These are phyloP conservation scores for Penicillium sp. DNA, from an alignment of 2,329 filamentous ascomycete genomes.

Conservation along the genomic window DNA sequence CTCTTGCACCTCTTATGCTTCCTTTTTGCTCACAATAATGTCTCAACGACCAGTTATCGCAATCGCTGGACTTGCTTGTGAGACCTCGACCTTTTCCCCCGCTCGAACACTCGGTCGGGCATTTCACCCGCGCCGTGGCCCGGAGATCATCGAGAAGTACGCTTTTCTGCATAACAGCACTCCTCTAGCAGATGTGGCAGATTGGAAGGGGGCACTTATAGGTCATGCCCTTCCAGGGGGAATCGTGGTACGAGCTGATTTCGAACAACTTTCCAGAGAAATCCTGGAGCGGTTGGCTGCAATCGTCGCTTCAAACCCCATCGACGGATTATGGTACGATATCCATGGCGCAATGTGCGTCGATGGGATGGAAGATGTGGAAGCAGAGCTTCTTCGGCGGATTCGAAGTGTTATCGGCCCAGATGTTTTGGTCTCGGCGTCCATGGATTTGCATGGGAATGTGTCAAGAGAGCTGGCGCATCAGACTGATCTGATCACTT, in stretches of 20 bases:
- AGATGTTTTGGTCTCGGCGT: constrained; percentile 44
- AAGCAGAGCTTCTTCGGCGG: constrained; percentile 42
- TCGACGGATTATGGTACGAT: constrained; percentile 49
- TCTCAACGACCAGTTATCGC: constrained; percentile 41
- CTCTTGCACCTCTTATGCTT: no score
- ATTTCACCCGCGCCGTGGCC: constrained; percentile 43
- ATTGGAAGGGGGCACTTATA: constrained; percentile 46
- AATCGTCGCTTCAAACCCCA: constrained; percentile 26
- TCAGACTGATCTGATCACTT: constrained; percentile 46
- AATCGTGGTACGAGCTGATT: constrained; percentile 40
- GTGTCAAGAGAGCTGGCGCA: constrained; percentile 45
- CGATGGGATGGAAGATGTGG: constrained; percentile 42
- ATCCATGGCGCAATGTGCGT: constrained; percentile 52
- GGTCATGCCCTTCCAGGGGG: constrained; percentile 47
- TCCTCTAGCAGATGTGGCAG: constrained; percentile 35
- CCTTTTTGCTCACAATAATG: constrained; percentile 15
- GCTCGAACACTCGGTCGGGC: constrained; percentile 42
- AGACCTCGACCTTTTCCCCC: constrained; percentile 48
- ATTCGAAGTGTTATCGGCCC: constrained; percentile 41
- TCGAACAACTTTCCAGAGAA: constrained; percentile 39
- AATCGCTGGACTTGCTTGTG: constrained; percentile 47
- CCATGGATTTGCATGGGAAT: constrained; percentile 51
- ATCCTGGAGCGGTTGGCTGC: constrained; percentile 34
- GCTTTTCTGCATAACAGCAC: constrained; percentile 39
- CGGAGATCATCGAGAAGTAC: constrained; percentile 41